Base-by-base conservation (phyloP, 129 eudicot genomes). In the Mikania micrantha region DNA sequence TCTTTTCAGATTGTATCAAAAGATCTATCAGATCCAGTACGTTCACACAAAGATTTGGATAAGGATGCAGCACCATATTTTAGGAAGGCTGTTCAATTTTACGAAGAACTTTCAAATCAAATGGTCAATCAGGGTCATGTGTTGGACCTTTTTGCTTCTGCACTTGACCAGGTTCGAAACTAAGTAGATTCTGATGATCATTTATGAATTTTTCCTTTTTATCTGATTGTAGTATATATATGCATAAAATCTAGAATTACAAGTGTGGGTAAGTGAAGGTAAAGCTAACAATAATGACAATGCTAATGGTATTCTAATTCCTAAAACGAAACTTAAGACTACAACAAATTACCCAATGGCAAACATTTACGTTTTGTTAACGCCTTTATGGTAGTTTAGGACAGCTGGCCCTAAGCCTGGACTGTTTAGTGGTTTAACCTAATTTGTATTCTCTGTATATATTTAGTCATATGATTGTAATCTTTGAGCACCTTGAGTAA, bases 31-130 rank as follows among this genome's bases (percentile, higher is more conserved):
- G 96, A 92, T 48, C 98, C 98, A 29, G 98, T 88, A 50, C 91
- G 98, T 65, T 92, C 98, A 27, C 98, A 92, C 76, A 92, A 92
- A 75, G 98, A 92, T 88, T 82, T 92, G 22, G 96, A 92, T 73
- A 92, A 92, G 77, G 98, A 92, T 79, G 98, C 98, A 50, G 96
- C 90, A 61, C 98, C 98, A 31, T 92, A 63, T 83, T 92, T 92
- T 70, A 85, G 88, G 69, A 92, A 88, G 69, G 96, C 98, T 7
- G 95, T 84, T 61, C 85, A 82, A 40, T 92, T 80, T 71, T 92
- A 86, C 47, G 98, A 88, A 28, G 96, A 82, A 34, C 85, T 92
- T 60, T 85, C 95, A 38, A 84, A 92, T 79, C 98, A 92, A 80
- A 85, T 92, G 53, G 96, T 88, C 49, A 86, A 77, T 73, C 96